These are phyloP conservation scores for Fistulifera pelliculosa DNA, from an alignment of 108 stramenopile species.

Conservation along the genomic window DNA sequence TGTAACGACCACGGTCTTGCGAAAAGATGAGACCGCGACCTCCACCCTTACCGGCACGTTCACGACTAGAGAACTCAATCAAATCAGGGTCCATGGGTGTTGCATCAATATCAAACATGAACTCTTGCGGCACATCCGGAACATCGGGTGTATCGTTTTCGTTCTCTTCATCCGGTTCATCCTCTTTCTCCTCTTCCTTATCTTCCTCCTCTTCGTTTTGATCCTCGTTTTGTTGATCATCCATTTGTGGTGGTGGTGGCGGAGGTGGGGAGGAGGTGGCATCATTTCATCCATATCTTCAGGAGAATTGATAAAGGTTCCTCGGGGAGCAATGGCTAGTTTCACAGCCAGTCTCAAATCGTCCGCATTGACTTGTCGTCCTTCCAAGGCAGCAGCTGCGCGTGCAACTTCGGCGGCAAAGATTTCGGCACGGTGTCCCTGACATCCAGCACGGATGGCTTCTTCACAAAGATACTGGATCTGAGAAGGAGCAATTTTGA, in stretches of 20 bases:
- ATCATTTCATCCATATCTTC: constrained; percentile 74
- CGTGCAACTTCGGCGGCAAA: constrained; percentile 88
- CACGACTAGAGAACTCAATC: constrained; percentile 73
- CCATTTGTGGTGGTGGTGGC: constrained; percentile 78
- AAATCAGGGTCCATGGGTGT: constrained; percentile 95
- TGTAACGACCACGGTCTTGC: constrained; percentile 94
- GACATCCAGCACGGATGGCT: constrained; percentile 89
- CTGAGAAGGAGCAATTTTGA: constrained; percentile 77
- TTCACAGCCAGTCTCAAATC: constrained; percentile 88
- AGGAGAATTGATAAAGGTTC: constrained; percentile 85
- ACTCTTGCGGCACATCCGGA: constrained; percentile 90
- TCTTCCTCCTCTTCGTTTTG: constrained; percentile 77
- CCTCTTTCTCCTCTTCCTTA: constrained; percentile 72
- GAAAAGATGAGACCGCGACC: constrained; percentile 93
- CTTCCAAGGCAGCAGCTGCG: constrained; percentile 89
- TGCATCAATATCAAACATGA: constrained; percentile 95
- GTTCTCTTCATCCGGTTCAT: constrained; percentile 53
- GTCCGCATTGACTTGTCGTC: constrained; percentile 75
- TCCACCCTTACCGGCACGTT: constrained; percentile 87
- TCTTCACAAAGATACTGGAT: constrained; percentile 94
- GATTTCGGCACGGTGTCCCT: constrained; percentile 96
- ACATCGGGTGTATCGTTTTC: constrained; percentile 73
- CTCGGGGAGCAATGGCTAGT: constrained; percentile 92
- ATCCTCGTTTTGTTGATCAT: constrained; percentile 73
- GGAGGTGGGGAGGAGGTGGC: constrained; percentile 90